Evolutionary conservation across 1,284 basidiomycete genomes (phyloP), one percentile per base, ranked within the genome.

Genomic region (Leccinum fuscescens): DNA sequence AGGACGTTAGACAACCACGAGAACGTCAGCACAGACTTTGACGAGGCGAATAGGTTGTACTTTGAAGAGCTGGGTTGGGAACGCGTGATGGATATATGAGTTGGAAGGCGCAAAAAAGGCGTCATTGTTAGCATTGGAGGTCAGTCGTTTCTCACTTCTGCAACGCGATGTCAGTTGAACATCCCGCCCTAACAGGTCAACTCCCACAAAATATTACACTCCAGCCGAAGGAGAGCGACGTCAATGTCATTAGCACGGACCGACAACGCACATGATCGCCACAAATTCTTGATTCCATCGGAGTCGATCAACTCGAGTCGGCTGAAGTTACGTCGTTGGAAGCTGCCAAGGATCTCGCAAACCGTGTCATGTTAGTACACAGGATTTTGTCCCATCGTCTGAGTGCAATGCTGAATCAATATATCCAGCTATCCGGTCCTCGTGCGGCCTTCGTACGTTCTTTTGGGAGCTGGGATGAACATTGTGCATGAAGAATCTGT

Each of bases 41-140:
- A 99, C 73, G 97, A 99, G 80, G 97, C 97, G 20, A 96, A 99
- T 72, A 83, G 97, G 62, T 80, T 99, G 57, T 99, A 99, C 84
- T 99, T 99, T 73, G 97, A 99, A 77, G 96, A 98, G 76, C 85
- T 99, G 60, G 93, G 96, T 59, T 98, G 88, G 76, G 97, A 99
- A 78, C 88, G 96, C 59, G 96, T 99, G 62, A 98, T 99, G 96
- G 97, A 99, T 78, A 99, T 99, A 99, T 76, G 97, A 99, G 77
- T 79, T 99, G 65, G 97, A 99, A 74, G 84, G 86, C 56, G 90
- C 97, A 3, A 84, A 90, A 54, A 27, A 27, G 97, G 97, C 75
- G 94, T 96, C 52, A 88, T 99, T 64, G 96, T 99, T 69, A 95
- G 92, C 69, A 95, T 99, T 55, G 97, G 97, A 73, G 97, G 96